Base-by-base conservation (phyloP, 805 yeast species). In the Cyberlindnera suaveolens region DNA sequence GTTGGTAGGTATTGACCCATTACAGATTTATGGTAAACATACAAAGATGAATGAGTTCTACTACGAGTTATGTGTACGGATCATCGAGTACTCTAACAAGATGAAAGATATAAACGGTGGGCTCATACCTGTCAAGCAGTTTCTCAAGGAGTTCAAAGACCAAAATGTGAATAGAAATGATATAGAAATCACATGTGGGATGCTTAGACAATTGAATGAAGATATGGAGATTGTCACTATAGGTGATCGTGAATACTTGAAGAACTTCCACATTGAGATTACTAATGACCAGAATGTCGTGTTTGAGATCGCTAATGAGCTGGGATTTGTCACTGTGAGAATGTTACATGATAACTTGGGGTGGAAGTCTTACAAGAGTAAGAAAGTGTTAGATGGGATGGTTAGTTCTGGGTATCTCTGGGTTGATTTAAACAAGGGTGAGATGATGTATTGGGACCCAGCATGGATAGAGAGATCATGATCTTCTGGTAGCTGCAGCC, bases 21-120 rank as follows among this genome's bases (percentile, higher is more conserved):
- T 90, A 23, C 41, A 61, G 45, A 43, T 66, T n/a, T 64, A 63
- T 43, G 43, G 60, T 31, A 59, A 63, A 40, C 63, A 60, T 45
- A 44, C 43, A 32, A 48, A 48, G 34, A 48, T 64, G 33, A 57
- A 61, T 36, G 89, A 83, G 52, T 82, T 75, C 51, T 72, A 73
- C 48, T 76, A 79, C 46, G 88, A 83, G 33, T 63, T 91, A 16
- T 78, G 87, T 3, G 83, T 87, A 13, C 75, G 82, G 44, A 68
- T 89, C 14, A 82, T 89, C 13, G 96, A 89, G 53, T 68, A 82
- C 4, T 85, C 95, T 56, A 78, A 82, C 42, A 68, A 71, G 19
- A 83, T 91, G 3, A 65, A 82, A 49, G 80, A 75, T 44, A 65
- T 80, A 46, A 90, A 87, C 57, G 97, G 97, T 14, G 97, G 97